Evolutionary conservation across 495 filamentous ascomycete species (phyloP), one percentile per base, ranked within the genome.

Genomic region (Astrothelium subdiscretum): DNA sequence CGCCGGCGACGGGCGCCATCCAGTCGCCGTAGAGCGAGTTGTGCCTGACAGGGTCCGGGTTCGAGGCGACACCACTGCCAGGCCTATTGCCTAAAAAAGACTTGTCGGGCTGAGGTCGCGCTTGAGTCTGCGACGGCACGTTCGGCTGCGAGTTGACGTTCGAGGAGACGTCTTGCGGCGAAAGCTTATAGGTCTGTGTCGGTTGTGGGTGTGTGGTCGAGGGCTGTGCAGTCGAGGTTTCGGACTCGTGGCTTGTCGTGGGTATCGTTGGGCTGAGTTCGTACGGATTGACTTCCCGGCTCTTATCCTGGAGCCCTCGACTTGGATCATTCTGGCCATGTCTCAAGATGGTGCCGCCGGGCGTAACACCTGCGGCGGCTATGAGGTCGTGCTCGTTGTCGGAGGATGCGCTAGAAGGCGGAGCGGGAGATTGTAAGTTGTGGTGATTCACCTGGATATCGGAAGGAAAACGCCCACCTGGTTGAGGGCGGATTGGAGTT

Each of bases 381-480:
- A 84, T 76, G 59, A 84, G 70, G 60, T 78, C 76, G 44, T 74
- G 73, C 68, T 87, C 87, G 66, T 54, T 54, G 4, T 54, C 48
- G 24, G 48, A 54, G 48, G 48, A 54, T 29, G 48, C 48, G 48
- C 89, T 94, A 76, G 87, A 86, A 57, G 87, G 85, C 57, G 88
- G 89, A 63, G 85, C 74, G 64, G 88, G 84, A 65, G 83, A 86
- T 69, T 88, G 87, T 79, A 89, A 82, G 77, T 87, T 54, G 18
- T 27, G 81, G 75, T 89, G 83, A 68, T 89, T 85, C 68, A 95
- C 82, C 70, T 90, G 83, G 59, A 95, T 73, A 74, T 94, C 89
- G 73, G 86, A 90, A 68, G 91, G 91, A 75, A 96, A 96, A 65
- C 90, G 85, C 74, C 91, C 91, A 79, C 91, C 91, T 80, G 88